Percentiles rank a stretch among this genome's conserved stretches.
phyloP scores from a whole-genome alignment of 371 early-diverging fungal genomes.

The Apophysomyces elegans region DNA sequence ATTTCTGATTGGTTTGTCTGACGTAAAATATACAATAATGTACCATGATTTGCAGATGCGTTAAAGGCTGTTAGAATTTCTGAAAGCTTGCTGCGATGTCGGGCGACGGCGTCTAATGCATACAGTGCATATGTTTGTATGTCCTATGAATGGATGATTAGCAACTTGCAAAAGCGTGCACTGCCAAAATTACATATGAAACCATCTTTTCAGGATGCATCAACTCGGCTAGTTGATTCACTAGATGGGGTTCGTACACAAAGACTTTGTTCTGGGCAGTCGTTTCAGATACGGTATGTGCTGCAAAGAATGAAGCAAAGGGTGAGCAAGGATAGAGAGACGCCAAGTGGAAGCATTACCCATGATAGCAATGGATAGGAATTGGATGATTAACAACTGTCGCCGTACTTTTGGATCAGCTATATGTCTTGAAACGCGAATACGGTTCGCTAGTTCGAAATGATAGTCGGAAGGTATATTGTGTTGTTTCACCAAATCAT shows the following conservation, averaged over 20 bases:
- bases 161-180: not conserved
- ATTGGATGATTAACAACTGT: constrained; percentile 70
- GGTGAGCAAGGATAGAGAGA: not conserved
- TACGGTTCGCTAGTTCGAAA: constrained; percentile 79
- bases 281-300: constrained; percentile 69
- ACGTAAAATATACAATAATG: constrained; percentile 80
- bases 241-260: constrained; percentile 84
- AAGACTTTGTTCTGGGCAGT: constrained; percentile 77
- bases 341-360: constrained; percentile 31
- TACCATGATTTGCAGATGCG: constrained; percentile 93
- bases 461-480: constrained; percentile 77
- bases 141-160: constrained; percentile 36
- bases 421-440: constrained; percentile 74
- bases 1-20: constrained; percentile 52
- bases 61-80: constrained; percentile 88
- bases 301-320: constrained; percentile 24
- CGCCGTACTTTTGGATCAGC: constrained; percentile 49
- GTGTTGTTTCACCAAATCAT: constrained; percentile 56
- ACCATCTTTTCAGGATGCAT: constrained; percentile 73
- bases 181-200: constrained; percentile 44
- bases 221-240: constrained; percentile 76
- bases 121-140: constrained; percentile 80
- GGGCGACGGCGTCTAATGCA: constrained; percentile 83
- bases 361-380: constrained; percentile 82
- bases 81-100: constrained; percentile 73